A percentile compares a stretch with the other conserved stretches of the same genome.
Conservation (phyloP, 768 basidiomycete genomes). For the Xanthoconium purpureum region DNA sequence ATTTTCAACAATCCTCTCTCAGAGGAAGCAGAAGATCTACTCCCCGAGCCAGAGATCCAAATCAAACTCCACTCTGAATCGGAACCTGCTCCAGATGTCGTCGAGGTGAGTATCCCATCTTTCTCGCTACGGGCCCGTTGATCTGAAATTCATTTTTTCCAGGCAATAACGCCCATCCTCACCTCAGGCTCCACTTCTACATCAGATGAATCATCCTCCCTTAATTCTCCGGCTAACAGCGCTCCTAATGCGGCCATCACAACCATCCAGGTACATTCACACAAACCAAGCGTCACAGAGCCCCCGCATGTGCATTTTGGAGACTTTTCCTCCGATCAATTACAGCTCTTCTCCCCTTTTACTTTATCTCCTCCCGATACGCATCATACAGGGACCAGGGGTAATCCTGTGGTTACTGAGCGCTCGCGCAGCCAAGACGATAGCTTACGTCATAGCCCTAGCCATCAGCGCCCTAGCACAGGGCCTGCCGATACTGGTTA, state of each 20-base stretch:
- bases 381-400: background rate
- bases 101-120: conserved; percentile 29
- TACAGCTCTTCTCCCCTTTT: conserved; percentile 27
- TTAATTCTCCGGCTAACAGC: conserved; percentile 24
- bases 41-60: conserved; percentile 3
- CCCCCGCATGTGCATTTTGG: conserved; percentile 30
- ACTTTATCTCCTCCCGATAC: conserved; percentile 9
- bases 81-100: conserved; percentile 16
- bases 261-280: conserved; percentile 21
- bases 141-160: conserved; percentile 10
- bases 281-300: conserved; percentile 30
- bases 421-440: conserved; percentile 25
- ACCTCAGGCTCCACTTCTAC: conserved; percentile 41
- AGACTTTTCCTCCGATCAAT: conserved; percentile 31
- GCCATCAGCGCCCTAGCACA: conserved; percentile 15
- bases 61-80: background rate
- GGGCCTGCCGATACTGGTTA: conserved; percentile 24
- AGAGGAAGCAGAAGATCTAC: conserved; percentile 53
- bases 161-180: conserved; percentile 33
- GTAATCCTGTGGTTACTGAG: conserved; percentile 3
- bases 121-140: conserved; percentile 1
- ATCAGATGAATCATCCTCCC: conserved; percentile 41
- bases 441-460: conserved; percentile 6
- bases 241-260: conserved; percentile 14
- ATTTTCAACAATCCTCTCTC: conserved; percentile 63